Evolutionary conservation across 345 rosid genomes (phyloP), one percentile per base, ranked within the genome.

Genomic region (Populus davidiana): DNA sequence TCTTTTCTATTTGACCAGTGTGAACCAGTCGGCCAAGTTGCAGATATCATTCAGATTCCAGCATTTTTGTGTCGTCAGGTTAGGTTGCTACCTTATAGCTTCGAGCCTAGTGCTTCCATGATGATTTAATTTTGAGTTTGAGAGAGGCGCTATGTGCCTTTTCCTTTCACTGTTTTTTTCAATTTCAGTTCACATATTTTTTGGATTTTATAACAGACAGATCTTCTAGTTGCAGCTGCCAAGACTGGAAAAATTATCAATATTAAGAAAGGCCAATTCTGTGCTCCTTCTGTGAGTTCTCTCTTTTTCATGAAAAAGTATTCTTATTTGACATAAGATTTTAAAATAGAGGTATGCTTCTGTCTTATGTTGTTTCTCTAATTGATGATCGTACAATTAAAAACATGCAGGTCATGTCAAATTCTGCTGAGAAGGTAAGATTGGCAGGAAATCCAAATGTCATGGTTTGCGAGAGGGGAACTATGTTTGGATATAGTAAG

Each of bases 401-500:
- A 50, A 71, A 75, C 82, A 47, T 86, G 75, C 85, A 96, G 98
- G 98, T 96, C 74, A 93, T 93, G 98, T 81, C 52, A 70, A 91
- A 93, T 83, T 96, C 98, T 64, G 94, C 91, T 1, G 93, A 93
- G 90, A 96, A 96, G 87, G 83, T 96, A 79, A 88, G 91, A 82
- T 79, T 91, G 81, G 97, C 99, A 69, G 99, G 99, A 81, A 96
- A 96, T 85, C 88, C 93, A 63, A 88, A 95, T 83, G 96, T 95
- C 73, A 95, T 95, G 99, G 96, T 95, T 73, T 93, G 99, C 41
- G 97, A 95, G 81, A 89, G 99, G 79, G 99, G 99, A 85, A 93
- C 99, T 71, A 95, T 95, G 98, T 95, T 95, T 85, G 99, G 99
- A 70, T 95, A 93, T 79, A 90, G 99, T 95, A 92, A 93, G 98